These are phyloP conservation scores for Neurospora sublineolata DNA, from an alignment of 495 filamentous ascomycete genomes.

Conservation along the genomic window DNA sequence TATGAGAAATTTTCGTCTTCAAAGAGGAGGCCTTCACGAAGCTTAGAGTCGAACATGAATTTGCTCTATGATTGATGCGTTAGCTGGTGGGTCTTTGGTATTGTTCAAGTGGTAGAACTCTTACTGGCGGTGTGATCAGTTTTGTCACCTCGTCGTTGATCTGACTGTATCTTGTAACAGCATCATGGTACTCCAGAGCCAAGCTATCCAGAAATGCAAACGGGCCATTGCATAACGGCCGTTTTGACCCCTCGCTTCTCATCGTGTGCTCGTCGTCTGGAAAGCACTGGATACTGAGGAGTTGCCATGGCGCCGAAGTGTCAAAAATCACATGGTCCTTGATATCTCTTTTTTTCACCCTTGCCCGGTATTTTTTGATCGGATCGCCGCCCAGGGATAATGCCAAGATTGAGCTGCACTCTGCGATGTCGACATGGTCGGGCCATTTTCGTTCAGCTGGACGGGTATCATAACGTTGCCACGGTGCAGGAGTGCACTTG, in stretches of 20 bases:
- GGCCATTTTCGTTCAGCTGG: slow-evolving; percentile 25
- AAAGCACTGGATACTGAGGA: slow-evolving; percentile 40
- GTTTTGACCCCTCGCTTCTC: slow-evolving; percentile 27
- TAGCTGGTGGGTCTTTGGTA: not conserved
- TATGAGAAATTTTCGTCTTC: slow-evolving; percentile 45
- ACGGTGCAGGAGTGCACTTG: slow-evolving; percentile 30
- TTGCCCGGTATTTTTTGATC: slow-evolving; percentile 22
- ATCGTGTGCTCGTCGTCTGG: slow-evolving; percentile 39
- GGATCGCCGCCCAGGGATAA: slow-evolving; percentile 33
- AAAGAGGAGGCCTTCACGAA: slow-evolving; percentile 44
- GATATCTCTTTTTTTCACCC: slow-evolving; percentile 18
- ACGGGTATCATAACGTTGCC: slow-evolving; percentile 31
- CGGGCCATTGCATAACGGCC: slow-evolving; percentile 39
- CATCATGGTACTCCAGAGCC: slow-evolving; percentile 40
- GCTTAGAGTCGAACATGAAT: slow-evolving; percentile 41
- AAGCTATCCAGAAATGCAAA: slow-evolving; percentile 42
- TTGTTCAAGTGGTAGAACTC: not conserved
- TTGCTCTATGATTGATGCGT: slow-evolving; percentile 16
- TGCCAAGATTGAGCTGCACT: slow-evolving; percentile 39
- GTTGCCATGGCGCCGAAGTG: slow-evolving; percentile 40
- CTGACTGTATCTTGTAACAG: slow-evolving; percentile 35
- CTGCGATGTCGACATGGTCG: slow-evolving; percentile 38
- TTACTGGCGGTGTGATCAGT: slow-evolving; percentile 37
- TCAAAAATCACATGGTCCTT: slow-evolving; percentile 34
- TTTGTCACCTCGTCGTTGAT: slow-evolving; percentile 36